Evolutionary conservation across 2,329 filamentous ascomycete species (phyloP).

Genomic region (Hymenoscyphus linearis): DNA sequence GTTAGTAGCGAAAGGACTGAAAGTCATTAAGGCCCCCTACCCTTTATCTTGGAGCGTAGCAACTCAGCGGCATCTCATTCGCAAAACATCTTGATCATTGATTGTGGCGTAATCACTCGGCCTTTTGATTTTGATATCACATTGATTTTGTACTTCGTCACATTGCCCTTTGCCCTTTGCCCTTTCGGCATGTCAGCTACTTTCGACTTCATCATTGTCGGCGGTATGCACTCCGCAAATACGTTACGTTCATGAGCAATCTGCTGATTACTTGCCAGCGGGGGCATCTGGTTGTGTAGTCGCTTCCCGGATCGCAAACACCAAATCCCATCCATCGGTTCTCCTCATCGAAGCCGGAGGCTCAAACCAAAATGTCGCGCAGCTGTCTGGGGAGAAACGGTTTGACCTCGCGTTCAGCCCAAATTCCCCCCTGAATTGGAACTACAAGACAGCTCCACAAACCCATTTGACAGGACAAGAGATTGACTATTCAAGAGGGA

Average conservation of each 20-base stretch:
- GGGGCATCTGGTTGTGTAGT: slow-evolving; percentile 4
- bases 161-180: not conserved
- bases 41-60: not conserved
- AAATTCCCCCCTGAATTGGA: slow-evolving; percentile 24
- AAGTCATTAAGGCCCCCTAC: not conserved
- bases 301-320: not conserved
- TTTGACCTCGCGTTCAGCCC: slow-evolving; percentile 43
- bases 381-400: slow-evolving; percentile 49
- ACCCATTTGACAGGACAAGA: slow-evolving; percentile 23
- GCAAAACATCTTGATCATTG: not conserved
- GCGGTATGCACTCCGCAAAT: not conserved
- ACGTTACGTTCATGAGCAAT: not conserved
- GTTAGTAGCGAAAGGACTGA: not conserved
- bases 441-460: slow-evolving; percentile 26
- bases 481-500: slow-evolving; percentile 33
- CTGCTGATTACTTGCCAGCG: not conserved
- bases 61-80: not conserved
- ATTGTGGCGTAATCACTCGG: not conserved
- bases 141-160: not conserved
- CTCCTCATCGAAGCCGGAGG: slow-evolving; percentile 10
- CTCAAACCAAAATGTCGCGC: slow-evolving; percentile 40
- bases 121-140: not conserved
- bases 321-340: not conserved
- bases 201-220: slow-evolving; percentile 6
- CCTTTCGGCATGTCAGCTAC: not conserved